A percentile compares a stretch with the other conserved stretches of the same genome.
These are phyloP conservation scores for Trametes sanguinea DNA, from an alignment of 768 basidiomycete species.

Conservation along the genomic window DNA sequence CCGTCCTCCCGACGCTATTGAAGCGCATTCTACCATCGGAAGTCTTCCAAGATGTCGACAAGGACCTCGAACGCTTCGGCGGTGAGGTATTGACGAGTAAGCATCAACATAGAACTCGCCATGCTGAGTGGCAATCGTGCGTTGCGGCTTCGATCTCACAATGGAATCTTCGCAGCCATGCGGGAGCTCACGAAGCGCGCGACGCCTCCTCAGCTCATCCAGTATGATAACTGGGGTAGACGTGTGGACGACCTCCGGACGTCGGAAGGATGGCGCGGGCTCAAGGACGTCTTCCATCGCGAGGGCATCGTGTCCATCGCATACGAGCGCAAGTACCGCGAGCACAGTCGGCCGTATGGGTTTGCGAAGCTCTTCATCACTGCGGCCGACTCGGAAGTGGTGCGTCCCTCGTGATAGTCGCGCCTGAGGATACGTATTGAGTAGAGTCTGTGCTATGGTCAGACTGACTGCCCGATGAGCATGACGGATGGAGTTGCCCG, in stretches of 20 bases:
- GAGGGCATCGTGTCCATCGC: constrained; percentile 70
- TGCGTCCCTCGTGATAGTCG: constrained; percentile 31
- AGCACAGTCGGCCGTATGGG: constrained; percentile 61
- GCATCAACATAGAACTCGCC: constrained; percentile 14
- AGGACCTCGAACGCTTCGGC: constrained; percentile 63
- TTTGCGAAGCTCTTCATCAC: constrained; percentile 68
- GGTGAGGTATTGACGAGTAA: constrained; percentile 53
- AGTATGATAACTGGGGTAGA: constrained; percentile 75
- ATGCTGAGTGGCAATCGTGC: background rate
- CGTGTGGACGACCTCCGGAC: constrained; percentile 68
- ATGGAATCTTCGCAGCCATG: constrained; percentile 43
- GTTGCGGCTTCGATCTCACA: background rate
- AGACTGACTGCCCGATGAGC: constrained; percentile 72
- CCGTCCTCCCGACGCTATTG: constrained; percentile 60
- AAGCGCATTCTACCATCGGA: constrained; percentile 54
- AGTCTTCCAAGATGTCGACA: constrained; percentile 51
- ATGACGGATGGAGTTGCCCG: constrained; percentile 83
- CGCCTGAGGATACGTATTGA: background rate
- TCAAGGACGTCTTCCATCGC: constrained; percentile 61
- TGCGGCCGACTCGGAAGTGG: constrained; percentile 65
- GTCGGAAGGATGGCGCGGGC: constrained; percentile 69
- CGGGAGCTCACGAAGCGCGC: constrained; percentile 48
- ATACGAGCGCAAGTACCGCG: constrained; percentile 62
- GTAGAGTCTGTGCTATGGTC: background rate
- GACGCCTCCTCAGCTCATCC: constrained; percentile 54